Base-by-base conservation (phyloP, 2,329 filamentous ascomycete genomes). In the Acarospora socialis region DNA sequence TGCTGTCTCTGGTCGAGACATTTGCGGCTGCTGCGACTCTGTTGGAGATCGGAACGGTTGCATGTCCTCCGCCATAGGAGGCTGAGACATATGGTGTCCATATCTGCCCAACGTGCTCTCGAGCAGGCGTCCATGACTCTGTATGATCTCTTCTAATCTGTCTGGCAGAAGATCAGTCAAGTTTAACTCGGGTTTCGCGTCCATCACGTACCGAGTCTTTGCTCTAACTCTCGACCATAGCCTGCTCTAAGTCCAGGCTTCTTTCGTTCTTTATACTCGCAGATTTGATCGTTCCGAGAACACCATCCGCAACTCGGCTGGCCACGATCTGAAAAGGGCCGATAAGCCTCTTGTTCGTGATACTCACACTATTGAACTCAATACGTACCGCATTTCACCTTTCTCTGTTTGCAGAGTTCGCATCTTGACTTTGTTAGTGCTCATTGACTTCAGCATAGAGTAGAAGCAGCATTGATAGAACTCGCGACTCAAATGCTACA, bases 241-340 rank as follows among this genome's bases (percentile, higher is more conserved):
- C 71, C 73, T 43, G 73, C 67, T 18, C 69, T 59, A 21, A 69
- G 60, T 2, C 77, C 76, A 5, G 76, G 74, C 50, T 79, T 80
- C 56, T 79, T 78, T 24, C 76, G 63, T 45, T 78, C 75, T 38
- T 70, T 72, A 49, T 81, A 81, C 49, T 77, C 70, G 49, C 76
- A 81, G 24, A 63, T 44, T 41, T 77, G 70, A 36, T 67, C 66
- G 51, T 81, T 78, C 30, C 75, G 69, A 30, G 70, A 56, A 50
- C 76, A 81, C 76, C 76, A 81, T 14, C 74, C 74, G 53, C 76
- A 81, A n/a, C 66, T 65, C 2, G 68, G 68, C 43, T 70, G 66
- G 20, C 59, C 57, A 34, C 67, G 63, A 45, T 72, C 59, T 37
- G 39, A 36, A 38, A 32, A 43, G 16, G 36, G n/a, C 33, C 19